These are phyloP conservation scores for Kwoniella heveanensis DNA, from an alignment of 768 basidiomycete species.

Conservation along the genomic window DNA sequence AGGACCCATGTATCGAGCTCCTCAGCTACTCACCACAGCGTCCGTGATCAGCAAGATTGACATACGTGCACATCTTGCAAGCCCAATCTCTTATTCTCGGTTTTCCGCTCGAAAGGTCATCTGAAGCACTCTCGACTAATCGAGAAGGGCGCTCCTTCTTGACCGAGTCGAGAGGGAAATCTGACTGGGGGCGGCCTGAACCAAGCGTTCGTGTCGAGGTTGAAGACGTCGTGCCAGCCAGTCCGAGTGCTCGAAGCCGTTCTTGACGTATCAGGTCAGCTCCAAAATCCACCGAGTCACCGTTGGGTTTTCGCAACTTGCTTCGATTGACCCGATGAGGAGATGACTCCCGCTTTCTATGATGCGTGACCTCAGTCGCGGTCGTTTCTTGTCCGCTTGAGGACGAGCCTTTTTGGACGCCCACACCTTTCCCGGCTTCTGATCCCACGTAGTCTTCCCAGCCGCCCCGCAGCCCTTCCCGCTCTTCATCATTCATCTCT, in stretches of 20 bases:
- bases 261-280: slow-evolving; percentile 23
- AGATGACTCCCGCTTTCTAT: slow-evolving; percentile 3
- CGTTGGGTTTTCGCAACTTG: neutral
- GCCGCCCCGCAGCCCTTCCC: slow-evolving; percentile 34
- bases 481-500: slow-evolving; percentile 46
- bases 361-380: neutral
- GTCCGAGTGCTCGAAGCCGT: slow-evolving; percentile 9
- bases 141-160: too few species aligned
- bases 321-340: neutral
- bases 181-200: neutral
- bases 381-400: neutral
- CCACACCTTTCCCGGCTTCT: too few species aligned
- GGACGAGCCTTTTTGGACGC: neutral
- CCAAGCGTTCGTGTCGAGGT: neutral
- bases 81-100: slow-evolving; percentile 28
- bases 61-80: slow-evolving; percentile 40
- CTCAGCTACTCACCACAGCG: slow-evolving; percentile 9
- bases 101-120: neutral
- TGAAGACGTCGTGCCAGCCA: neutral
- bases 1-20: too few species aligned
- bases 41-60: slow-evolving; percentile 15
- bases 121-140: too few species aligned
- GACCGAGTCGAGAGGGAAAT: too few species aligned
- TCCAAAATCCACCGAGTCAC: slow-evolving; percentile 9
- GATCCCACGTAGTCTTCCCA: slow-evolving; percentile 42